A percentile compares a stretch with the other conserved stretches of the same genome.
Conservation (phyloP, 2,329 filamentous ascomycete species). For the Bipolaris gigantea region DNA sequence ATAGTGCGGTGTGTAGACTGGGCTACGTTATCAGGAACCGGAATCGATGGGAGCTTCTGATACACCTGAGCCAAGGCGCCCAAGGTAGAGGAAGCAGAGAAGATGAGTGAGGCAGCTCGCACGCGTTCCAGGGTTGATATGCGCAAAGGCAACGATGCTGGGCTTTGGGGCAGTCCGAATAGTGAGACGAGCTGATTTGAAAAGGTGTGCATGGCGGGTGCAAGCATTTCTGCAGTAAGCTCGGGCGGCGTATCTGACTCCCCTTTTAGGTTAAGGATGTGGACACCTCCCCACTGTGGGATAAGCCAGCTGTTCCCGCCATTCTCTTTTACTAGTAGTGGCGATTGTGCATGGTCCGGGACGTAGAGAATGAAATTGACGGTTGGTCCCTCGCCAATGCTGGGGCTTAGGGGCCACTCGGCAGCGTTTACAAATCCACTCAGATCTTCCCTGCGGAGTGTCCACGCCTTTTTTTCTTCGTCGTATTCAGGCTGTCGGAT, state of each 20-base stretch:
- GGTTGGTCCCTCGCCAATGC: slow-evolving; percentile 88
- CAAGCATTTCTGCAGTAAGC: slow-evolving; percentile 67
- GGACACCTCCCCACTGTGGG: slow-evolving; percentile 88
- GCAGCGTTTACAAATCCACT: slow-evolving; percentile 96
- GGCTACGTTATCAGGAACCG: slow-evolving; percentile 84
- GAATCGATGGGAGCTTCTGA: slow-evolving; percentile 81
- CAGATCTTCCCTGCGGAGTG: slow-evolving; percentile 79
- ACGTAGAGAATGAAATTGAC: slow-evolving; percentile 95
- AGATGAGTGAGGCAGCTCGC: slow-evolving; percentile 78
- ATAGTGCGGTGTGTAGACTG: slow-evolving; percentile 82
- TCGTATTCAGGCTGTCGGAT: slow-evolving; percentile 61
- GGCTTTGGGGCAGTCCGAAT: slow-evolving; percentile 78
- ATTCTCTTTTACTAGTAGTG: slow-evolving; percentile 62
- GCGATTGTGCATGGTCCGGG: slow-evolving; percentile 67
- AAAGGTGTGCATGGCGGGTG: slow-evolving; percentile 83
- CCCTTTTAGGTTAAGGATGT: slow-evolving; percentile 64
- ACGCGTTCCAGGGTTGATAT: slow-evolving; percentile 85
- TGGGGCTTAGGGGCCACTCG: slow-evolving; percentile 94
- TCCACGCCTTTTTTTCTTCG: slow-evolving; percentile 60
- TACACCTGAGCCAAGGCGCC: slow-evolving; percentile 87
- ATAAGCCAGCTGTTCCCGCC: slow-evolving; percentile 82
- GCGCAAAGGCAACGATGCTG: slow-evolving; percentile 76
- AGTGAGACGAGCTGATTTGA: slow-evolving; percentile 87
- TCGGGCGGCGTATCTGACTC: slow-evolving; percentile 46
- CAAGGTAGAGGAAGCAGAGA: slow-evolving; percentile 89